Evolutionary conservation across 768 basidiomycete genomes (phyloP), one percentile per base, ranked within the genome.

Genomic region (Hypholoma fasciculare): DNA sequence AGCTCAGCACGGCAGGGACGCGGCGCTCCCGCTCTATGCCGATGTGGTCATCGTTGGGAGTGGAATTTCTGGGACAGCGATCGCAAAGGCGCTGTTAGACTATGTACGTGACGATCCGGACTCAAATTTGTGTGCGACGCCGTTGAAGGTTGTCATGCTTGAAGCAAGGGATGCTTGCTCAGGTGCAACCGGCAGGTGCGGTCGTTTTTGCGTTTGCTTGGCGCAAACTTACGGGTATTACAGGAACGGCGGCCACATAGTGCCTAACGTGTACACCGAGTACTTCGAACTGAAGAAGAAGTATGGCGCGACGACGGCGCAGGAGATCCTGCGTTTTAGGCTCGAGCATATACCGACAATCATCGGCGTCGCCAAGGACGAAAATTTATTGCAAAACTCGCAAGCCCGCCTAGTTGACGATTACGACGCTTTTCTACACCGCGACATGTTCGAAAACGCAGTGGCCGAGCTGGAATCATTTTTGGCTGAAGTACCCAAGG

Each of bases 161-260:
- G 94, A 96, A 63, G 94, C 93, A 3, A 74, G 94, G 54, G 89
- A 90, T 11, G 78, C 78, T 0, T 91, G 89, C 64, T 89, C 87
- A 0, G 89, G 89, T 1, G 89, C 89, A 7, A 89, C 89, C 0
- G 89, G 83, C 38, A 78, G 89, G 87, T 85, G 57, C n/a, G 76
- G 49, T 23, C 23, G 34, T 49, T 57, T 71, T 19, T 26, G n/a
- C 36, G 11, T 16, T 48, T 12, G 19, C 5, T 46, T 30, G 16
- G 13, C 7, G 23, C 27, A 26, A 8, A 27, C 13, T 30, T n/a
- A 11, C 12, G 27, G 11, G 19, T 7, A 11, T 49, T 23, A 7
- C 27, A 57, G 49, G 39, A 56, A 52, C 36, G 51, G 47, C 4
- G 49, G 49, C 30, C 54, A 52, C 34, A 46, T 56, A 37, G 54